Evolutionary conservation across 352 stramenopile genomes (phyloP), one percentile per base, ranked within the genome.

Genomic region (Phytophthora constricta): DNA sequence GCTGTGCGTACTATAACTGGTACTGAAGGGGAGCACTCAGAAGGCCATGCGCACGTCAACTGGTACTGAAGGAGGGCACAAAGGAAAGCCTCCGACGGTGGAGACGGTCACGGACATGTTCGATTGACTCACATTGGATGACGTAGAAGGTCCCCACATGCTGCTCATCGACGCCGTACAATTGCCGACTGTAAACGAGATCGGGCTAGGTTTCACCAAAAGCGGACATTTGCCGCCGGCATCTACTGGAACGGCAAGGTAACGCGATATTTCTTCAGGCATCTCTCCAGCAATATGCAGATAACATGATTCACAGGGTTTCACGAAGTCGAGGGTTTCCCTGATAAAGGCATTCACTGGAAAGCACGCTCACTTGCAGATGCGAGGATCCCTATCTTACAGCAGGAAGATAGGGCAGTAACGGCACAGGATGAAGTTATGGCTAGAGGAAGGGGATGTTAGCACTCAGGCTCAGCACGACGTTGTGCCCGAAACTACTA

Each of bases 311-410:
- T 8, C 50, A 26, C 19, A 4, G 19, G n/a, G 1, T 19, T 48
- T 3, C 5, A 58, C 5, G n/a, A n/a, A 14, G 50, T 14, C 4
- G 11, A 4, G 3, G 50, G 50, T 37, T 13, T 37, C 5, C 31
- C 31, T 13, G 5, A 3, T n/a, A 34, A 4, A 8, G 34, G 31
- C 3, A 33, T 47, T 11, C 50, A 58, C 14, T 28, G 47, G 4
- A 46, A 58, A 48, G 50, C 50, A 0, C 31, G 47, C 11, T 47
- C 50, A 37, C 1, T 17, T 46, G 14, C 33, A 1, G 31, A 58
- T 10, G 50, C 31, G 10, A 47, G 50, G 50, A 48, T 11, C 2
- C 50, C 50, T 4, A 58, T 58, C 2, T 34, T 58, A 3, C 50
- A 48, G 9, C 50, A 58, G n/a, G n/a, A n/a, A n/a, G n/a, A n/a